phyloP scores from a whole-genome alignment of 768 basidiomycete genomes.

The Tylopilus felleus region DNA sequence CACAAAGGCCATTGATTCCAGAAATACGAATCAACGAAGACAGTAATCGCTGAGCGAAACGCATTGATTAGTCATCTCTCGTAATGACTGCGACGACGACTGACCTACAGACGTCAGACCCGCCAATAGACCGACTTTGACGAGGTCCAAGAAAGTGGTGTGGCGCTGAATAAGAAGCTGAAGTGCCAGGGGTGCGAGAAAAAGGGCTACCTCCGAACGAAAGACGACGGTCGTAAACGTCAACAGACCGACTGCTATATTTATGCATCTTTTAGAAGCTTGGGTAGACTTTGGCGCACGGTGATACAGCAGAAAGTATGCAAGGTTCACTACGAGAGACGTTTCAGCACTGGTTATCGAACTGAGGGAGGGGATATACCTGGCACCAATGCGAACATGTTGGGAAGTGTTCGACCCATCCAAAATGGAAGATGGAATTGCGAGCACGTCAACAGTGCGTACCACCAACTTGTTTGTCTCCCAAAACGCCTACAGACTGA shows the following conservation, averaged over 20 bases:
- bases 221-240: conserved; percentile 68
- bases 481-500: conserved; percentile 67
- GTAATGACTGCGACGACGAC: conserved; percentile 7
- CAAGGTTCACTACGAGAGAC: conserved; percentile 46
- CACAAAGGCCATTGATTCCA: conserved; percentile 74
- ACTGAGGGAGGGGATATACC: conserved; percentile 45
- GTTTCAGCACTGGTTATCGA: neutral
- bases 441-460: conserved; percentile 64
- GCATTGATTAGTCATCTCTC: neutral
- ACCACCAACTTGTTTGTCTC: conserved; percentile 50
- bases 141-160: conserved; percentile 40
- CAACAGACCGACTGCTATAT: conserved; percentile 54
- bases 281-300: conserved; percentile 36
- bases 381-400: conserved; percentile 84
- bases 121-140: conserved; percentile 49
- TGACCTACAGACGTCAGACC: conserved; percentile 52
- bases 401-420: conserved; percentile 91
- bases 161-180: conserved; percentile 47
- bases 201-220: conserved; percentile 71
- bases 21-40: conserved; percentile 78
- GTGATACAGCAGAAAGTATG: conserved; percentile 46
- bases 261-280: conserved; percentile 35
- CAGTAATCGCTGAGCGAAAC: conserved; percentile 48
- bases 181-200: conserved; percentile 60
- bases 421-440: conserved; percentile 94